phyloP scores from a whole-genome alignment of 345 rosid genomes.

The Gossypium longicalyx region DNA sequence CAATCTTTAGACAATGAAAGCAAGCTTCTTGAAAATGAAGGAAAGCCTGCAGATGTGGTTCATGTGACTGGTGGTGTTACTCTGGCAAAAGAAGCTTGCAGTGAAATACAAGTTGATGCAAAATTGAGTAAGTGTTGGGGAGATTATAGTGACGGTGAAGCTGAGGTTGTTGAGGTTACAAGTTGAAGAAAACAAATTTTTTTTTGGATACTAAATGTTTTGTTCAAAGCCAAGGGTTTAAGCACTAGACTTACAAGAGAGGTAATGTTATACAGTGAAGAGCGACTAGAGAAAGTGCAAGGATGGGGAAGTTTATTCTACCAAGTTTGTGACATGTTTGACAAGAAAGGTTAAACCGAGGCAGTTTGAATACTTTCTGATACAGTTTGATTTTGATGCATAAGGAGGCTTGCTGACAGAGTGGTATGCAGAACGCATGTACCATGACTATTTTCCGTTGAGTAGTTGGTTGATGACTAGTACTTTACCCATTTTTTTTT shows the following conservation, averaged over 20 bases:
- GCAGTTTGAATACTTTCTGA: not conserved
- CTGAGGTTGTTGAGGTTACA: slow-evolving; percentile 58
- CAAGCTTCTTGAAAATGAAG: slow-evolving; percentile 30
- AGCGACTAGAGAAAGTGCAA: not conserved
- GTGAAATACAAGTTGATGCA: slow-evolving; percentile 30
- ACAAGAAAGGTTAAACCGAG: not conserved
- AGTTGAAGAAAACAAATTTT: slow-evolving; percentile 33
- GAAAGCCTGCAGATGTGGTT: slow-evolving; percentile 21
- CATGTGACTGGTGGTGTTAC: slow-evolving; percentile 19
- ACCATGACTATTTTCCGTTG: slow-evolving; percentile 12
- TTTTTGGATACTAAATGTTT: not conserved
- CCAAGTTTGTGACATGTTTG: not conserved
- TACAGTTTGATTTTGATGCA: slow-evolving; percentile 15
- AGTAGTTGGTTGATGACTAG: slow-evolving; percentile 6
- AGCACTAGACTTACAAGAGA: not conserved
- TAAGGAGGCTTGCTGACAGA: slow-evolving; percentile 3
- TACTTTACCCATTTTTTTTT: slow-evolving; percentile 1
- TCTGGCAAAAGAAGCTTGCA: slow-evolving; percentile 33
- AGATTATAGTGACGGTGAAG: slow-evolving; percentile 73
- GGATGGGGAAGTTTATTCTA: slow-evolving; percentile 9
- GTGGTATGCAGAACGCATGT: slow-evolving; percentile 15
- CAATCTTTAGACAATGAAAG: slow-evolving; percentile 30
- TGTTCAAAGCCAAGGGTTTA: slow-evolving; percentile 7
- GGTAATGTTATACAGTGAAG: not conserved
- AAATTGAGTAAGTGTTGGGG: slow-evolving; percentile 69